Base-by-base conservation (phyloP, 2,329 filamentous ascomycete genomes). In the Fusarium duplospermum region DNA sequence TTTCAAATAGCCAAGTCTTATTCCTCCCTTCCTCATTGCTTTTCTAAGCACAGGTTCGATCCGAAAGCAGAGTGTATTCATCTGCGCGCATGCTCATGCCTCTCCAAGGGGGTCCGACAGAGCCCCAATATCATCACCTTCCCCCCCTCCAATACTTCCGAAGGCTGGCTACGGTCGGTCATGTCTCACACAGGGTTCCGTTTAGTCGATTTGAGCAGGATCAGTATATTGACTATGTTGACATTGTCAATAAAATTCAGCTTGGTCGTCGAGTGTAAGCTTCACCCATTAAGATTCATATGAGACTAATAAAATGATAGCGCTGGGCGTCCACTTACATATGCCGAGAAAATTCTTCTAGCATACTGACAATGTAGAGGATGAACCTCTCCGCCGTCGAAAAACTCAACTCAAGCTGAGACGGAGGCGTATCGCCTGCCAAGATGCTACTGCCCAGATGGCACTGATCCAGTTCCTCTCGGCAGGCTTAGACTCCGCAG, bases 361-460 rank as follows among this genome's bases (percentile, higher is more conserved):
- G 27, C 33, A n/a, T 40, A 31, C 47, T 24, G 61, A 52, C 20
- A 50, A 33, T 20, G 35, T 60, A 35, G 20, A 38, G 6, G 33
- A 22, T 22, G 57, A 36, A 42, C 20, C 29, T 24, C 57, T 60
- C 27, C 27, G 24, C n/a, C 57, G 35, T n/a, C 35, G 35, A n/a
- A 38, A 36, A 42, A 60, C 57, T 14, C 57, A 10, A 13, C n/a
- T 60, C 27, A 60, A 60, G 24, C 36, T 60, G 33, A 22, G 57
- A 9, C 57, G 35, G n/a, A 36, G 57, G 20, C 33, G 57, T 10
- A 35, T 60, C 33, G 57, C 57, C 22, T 60, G 57, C 38, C 57
- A 60, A 29, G 57, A 60, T 60, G 57, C 57, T 16, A 60, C 57
- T 6, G 57, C 57, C 7, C 57, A 60, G n/a, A 60, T 60, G 57